Evolutionary conservation across 345 rosid genomes (phyloP).

Genomic region (Cochlearia excelsa): DNA sequence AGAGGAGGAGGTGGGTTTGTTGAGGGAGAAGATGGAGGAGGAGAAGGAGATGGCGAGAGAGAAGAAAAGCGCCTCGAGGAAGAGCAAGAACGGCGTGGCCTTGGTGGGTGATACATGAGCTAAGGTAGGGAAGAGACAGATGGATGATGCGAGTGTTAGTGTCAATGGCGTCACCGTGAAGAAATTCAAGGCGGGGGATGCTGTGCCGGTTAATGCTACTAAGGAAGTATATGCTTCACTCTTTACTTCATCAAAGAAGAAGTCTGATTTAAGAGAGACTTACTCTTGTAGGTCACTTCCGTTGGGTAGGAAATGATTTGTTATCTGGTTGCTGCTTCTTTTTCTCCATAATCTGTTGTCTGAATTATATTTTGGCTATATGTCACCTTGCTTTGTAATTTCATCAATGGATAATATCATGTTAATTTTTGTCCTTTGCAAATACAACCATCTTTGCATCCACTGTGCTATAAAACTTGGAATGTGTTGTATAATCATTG

Average conservation of each 20-base stretch:
- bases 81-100: slow-evolving; percentile 43
- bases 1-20: slow-evolving; percentile 63
- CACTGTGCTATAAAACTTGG: not conserved
- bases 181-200: slow-evolving; percentile 60
- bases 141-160: slow-evolving; percentile 47
- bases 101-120: slow-evolving; percentile 34
- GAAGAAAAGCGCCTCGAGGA: slow-evolving; percentile 51
- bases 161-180: slow-evolving; percentile 46
- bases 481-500: not conserved
- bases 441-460: not conserved
- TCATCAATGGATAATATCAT: slow-evolving; percentile 1
- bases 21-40: slow-evolving; percentile 75
- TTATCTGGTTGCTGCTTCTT: not conserved
- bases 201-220: slow-evolving; percentile 71
- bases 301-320: slow-evolving; percentile 70
- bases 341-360: slow-evolving; percentile 5
- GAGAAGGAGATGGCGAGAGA: slow-evolving; percentile 55
- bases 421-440: not conserved
- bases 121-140: slow-evolving; percentile 49
- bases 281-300: slow-evolving; percentile 79
- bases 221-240: slow-evolving; percentile 87
- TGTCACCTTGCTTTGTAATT: slow-evolving; percentile 5
- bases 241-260: slow-evolving; percentile 80
- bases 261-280: slow-evolving; percentile 70
- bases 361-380: slow-evolving; percentile 9